These are phyloP conservation scores for Spinacia oleracea DNA, from an alignment of 179 eudicot genomes.

Conservation along the genomic window DNA sequence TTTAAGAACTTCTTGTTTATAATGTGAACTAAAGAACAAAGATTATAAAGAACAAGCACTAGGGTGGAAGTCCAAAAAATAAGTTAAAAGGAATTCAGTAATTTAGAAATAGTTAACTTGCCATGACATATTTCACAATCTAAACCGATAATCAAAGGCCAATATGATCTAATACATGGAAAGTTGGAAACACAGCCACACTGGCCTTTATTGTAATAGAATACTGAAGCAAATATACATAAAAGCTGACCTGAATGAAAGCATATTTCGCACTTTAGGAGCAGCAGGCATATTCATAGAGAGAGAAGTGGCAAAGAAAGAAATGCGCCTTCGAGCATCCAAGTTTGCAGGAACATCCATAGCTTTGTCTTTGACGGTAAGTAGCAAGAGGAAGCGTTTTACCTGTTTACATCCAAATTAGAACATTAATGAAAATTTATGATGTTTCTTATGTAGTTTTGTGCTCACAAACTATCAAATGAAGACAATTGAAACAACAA, in stretches of 20 bases:
- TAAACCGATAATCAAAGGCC: background rate
- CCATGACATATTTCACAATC: background rate
- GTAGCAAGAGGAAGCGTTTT: conserved; percentile 77
- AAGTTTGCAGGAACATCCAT: conserved; percentile 84
- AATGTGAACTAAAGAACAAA: background rate
- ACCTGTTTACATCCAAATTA: conserved; percentile 45
- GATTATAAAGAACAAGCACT: background rate
- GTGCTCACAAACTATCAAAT: background rate
- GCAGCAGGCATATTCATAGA: conserved; percentile 95
- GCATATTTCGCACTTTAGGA: conserved; percentile 93
- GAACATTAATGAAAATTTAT: background rate
- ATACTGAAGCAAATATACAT: conserved; percentile 8
- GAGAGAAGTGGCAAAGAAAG: conserved; percentile 93
- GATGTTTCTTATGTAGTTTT: conserved; percentile 4
- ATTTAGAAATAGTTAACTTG: background rate
- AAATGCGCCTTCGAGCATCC: conserved; percentile 90
- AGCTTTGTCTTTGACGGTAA: conserved; percentile 86
- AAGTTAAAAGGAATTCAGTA: background rate
- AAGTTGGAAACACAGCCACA: no score
- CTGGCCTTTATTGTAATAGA: background rate
- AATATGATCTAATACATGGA: background rate
- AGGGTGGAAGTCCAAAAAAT: background rate
- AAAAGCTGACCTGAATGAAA: conserved; percentile 81
- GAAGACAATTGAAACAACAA: background rate
- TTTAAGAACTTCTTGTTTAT: background rate